These are phyloP conservation scores for Botrytis byssoidea DNA, from an alignment of 2,329 filamentous ascomycete species.

Conservation along the genomic window DNA sequence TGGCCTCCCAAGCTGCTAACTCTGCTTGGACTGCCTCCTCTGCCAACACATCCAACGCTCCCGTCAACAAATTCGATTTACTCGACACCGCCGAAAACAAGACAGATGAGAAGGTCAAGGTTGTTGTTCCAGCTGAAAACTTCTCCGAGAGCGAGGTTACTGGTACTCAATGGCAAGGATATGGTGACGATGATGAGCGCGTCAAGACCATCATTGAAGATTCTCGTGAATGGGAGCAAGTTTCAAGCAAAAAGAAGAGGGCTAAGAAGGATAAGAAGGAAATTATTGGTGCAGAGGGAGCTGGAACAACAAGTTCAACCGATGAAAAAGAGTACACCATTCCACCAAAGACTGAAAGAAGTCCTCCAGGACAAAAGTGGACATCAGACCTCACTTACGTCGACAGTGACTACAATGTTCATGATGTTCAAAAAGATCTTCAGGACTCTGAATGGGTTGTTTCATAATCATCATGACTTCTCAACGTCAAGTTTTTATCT, in stretches of 20 bases:
- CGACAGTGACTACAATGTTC: constrained; percentile 26
- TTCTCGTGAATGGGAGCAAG: constrained; percentile 58
- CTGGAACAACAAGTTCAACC: constrained; percentile 22
- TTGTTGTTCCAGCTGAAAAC: constrained; percentile 31
- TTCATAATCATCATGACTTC: constrained; percentile 25
- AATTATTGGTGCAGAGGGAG: constrained; percentile 29
- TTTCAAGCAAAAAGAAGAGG: constrained; percentile 43
- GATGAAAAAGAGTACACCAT: constrained; percentile 29
- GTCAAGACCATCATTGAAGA: constrained; percentile 54
- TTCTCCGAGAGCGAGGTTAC: constrained; percentile 29
- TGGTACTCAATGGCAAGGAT: constrained; percentile 27
- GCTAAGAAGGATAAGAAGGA: constrained; percentile 29
- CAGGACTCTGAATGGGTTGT: constrained; percentile 40
- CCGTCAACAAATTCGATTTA: constrained; percentile 46
- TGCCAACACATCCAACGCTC: constrained; percentile 29
- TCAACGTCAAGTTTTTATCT: neutral
- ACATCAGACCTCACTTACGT: constrained; percentile 25
- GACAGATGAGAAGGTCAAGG: constrained; percentile 37
- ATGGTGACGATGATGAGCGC: constrained; percentile 60
- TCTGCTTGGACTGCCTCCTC: constrained; percentile 46
- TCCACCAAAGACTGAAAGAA: constrained; percentile 28
- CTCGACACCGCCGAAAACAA: constrained; percentile 57
- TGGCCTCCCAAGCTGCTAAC: constrained; percentile 46
- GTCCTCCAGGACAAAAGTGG: constrained; percentile 33
- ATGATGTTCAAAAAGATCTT: constrained; percentile 25